Percentiles rank a stretch among this genome's conserved stretches.
phyloP scores from a whole-genome alignment of 257 asterid species.

The Marsdenia floribunda region DNA sequence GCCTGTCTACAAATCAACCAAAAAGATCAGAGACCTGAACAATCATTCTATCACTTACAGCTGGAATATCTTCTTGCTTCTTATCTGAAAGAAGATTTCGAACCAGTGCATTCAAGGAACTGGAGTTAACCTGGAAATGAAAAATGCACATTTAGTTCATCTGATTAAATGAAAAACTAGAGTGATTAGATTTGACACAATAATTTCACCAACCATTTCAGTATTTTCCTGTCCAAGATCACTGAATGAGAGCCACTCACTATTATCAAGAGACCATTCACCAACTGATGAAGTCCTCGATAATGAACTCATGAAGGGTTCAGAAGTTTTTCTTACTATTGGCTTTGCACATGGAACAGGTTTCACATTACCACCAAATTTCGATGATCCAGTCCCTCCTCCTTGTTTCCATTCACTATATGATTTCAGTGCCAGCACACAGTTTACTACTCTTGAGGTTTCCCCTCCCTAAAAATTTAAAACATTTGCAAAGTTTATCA shows the following conservation, averaged over 20 bases:
- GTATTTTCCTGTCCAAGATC: constrained; percentile 32
- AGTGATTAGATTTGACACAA: constrained; percentile 6
- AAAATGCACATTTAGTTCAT: constrained; percentile 14
- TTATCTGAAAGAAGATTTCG: constrained; percentile 57
- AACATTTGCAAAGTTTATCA: neutral
- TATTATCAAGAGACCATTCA: constrained; percentile 45
- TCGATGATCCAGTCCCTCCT: constrained; percentile 66
- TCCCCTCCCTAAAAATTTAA: constrained; percentile 61
- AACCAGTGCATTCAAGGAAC: constrained; percentile 46
- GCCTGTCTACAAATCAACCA: constrained; percentile 1
- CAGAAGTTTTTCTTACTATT: constrained; percentile 46
- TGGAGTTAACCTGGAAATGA: constrained; percentile 45
- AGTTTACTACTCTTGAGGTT: constrained; percentile 65
- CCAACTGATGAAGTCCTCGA: constrained; percentile 45
- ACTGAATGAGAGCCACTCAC: constrained; percentile 26
- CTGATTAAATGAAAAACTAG: constrained; percentile 2
- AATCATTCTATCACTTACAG: constrained; percentile 41
- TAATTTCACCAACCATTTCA: constrained; percentile 43
- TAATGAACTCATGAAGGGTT: constrained; percentile 48
- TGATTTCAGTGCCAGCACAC: constrained; percentile 73
- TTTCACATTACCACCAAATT: constrained; percentile 52
- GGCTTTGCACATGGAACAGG: constrained; percentile 48
- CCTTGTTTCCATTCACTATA: constrained; percentile 73
- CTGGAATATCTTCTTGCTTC: constrained; percentile 70
- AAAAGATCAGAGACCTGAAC: neutral